phyloP scores from a whole-genome alignment of 2,329 filamentous ascomycete genomes.

The Penicillium sp. region DNA sequence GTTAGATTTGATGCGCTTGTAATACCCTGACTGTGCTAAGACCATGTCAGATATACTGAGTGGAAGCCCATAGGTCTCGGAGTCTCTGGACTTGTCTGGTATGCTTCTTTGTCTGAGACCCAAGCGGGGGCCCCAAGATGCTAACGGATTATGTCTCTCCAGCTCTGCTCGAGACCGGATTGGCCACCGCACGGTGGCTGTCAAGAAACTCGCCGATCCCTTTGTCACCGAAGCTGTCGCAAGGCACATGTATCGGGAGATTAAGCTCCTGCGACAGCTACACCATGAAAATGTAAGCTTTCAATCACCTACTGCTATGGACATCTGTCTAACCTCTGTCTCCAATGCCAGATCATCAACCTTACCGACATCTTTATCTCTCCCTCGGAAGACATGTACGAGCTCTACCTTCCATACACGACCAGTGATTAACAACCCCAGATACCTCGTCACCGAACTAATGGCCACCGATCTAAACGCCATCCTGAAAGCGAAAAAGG shows the following conservation, averaged over 20 bases:
- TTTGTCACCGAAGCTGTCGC: slow-evolving; percentile 98
- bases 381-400: slow-evolving; percentile 95
- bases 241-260: slow-evolving; percentile 93
- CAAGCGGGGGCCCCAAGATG: background rate
- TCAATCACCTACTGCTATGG: background rate
- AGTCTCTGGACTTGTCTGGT: slow-evolving; percentile 97
- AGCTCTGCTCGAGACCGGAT: slow-evolving; percentile 98
- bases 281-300: slow-evolving; percentile 88
- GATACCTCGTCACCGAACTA: slow-evolving; percentile 97
- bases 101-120: slow-evolving; percentile 37
- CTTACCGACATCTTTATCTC: slow-evolving; percentile 99
- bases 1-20: slow-evolving; percentile 51
- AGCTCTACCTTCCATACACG: background rate
- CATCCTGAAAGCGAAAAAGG: slow-evolving; percentile 85
- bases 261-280: slow-evolving; percentile 95
- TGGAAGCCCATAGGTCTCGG: slow-evolving; percentile 98
- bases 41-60: slow-evolving; percentile 78
- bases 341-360: slow-evolving; percentile 73
- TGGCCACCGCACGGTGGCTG: slow-evolving; percentile 90
- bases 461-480: slow-evolving; percentile 95
- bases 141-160: slow-evolving; percentile 8
- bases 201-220: slow-evolving; percentile 99
- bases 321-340: background rate
- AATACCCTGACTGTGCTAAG: background rate
- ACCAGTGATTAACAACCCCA: slow-evolving; percentile 38